Evolutionary conservation across 2,329 filamentous ascomycete species (phyloP), one percentile per base, ranked within the genome.

Genomic region (Xylaria sp.): DNA sequence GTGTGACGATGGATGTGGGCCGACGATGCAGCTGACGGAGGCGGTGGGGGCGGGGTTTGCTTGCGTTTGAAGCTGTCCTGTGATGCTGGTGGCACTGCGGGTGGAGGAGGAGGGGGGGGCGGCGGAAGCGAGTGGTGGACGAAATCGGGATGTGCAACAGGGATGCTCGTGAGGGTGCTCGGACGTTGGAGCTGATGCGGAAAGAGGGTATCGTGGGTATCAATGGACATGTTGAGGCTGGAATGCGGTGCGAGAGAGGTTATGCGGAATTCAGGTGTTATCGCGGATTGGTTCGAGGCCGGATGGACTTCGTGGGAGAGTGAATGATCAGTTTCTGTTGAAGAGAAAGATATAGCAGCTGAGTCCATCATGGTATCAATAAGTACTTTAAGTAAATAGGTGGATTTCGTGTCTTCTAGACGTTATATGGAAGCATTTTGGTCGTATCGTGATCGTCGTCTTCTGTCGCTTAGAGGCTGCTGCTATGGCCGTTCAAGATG

Each of bases 191-290:
- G 69, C 50, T 70, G 69, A 39, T 67, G 67, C 59, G 68, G 66
- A 57, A 68, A 69, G 62, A 77, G 76, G 39, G 72, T 60, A 58
- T 76, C 71, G 59, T 71, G 69, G 52, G 73, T 68, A 59, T 78
- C 75, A 59, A 80, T 73, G 54, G 75, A 73, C 30, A 80, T 71
- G 55, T 75, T 68, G 66, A 76, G 64, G 67, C 69, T 67, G 62
- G 71, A 57, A 59, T 76, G 75, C 35, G 74, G 70, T 46, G 72
- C 67, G 18, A 76, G 66, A 55, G 67, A 64, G 10, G 64, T 55
- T 16, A 70, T 64, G 54, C 68, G 67, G 52, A 68, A 70, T 50
- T 67, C 54, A 18, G 64, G 62, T 19, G 63, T 35, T 10, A 58
- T 57, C 48, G 61, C 55, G 35, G 61, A 59, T 11, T 59, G 64